Percentiles rank a stretch among this genome's conserved stretches.
These are phyloP conservation scores for Kuraishia ogatae DNA, from an alignment of 805 yeast species.

Conservation along the genomic window DNA sequence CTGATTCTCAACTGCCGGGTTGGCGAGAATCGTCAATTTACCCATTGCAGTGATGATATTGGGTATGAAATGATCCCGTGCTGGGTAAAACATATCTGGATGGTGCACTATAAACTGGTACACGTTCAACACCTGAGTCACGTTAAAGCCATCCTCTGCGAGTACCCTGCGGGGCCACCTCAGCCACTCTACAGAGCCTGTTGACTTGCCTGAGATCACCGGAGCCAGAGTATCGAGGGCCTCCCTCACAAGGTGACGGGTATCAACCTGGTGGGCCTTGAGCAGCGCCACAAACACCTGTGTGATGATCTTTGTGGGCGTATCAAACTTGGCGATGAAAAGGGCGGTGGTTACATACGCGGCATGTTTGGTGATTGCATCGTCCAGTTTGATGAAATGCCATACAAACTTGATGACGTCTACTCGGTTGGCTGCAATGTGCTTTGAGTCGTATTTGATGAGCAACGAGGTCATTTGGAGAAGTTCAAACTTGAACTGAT, in stretches of 20 bases:
- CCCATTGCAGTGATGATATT: constrained; percentile 91
- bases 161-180: constrained; percentile 92
- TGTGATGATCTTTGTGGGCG: constrained; percentile 80
- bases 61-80: constrained; percentile 83
- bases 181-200: constrained; percentile 59
- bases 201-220: constrained; percentile 62
- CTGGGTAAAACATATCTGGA: constrained; percentile 73
- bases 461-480: constrained; percentile 75
- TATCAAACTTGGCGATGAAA: constrained; percentile 81
- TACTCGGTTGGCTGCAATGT: constrained; percentile 55
- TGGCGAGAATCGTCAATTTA: constrained; percentile 69
- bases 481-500: constrained; percentile 66
- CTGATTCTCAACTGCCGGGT: constrained; percentile 75
- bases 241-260: constrained; percentile 73
- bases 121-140: constrained; percentile 76
- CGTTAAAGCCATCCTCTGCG: constrained; percentile 83
- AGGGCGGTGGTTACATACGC: constrained; percentile 85
- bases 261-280: constrained; percentile 78
- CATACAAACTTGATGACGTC: constrained; percentile 91
- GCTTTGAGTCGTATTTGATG: constrained; percentile 56
- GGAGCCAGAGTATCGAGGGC: constrained; percentile 88
- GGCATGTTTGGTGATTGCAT: constrained; percentile 79
- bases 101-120: constrained; percentile 86
- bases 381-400: constrained; percentile 87
- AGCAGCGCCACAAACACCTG: constrained; percentile 88